Base-by-base conservation (phyloP, 2,329 filamentous ascomycete genomes). In the Cladophialophora yegresii region DNA sequence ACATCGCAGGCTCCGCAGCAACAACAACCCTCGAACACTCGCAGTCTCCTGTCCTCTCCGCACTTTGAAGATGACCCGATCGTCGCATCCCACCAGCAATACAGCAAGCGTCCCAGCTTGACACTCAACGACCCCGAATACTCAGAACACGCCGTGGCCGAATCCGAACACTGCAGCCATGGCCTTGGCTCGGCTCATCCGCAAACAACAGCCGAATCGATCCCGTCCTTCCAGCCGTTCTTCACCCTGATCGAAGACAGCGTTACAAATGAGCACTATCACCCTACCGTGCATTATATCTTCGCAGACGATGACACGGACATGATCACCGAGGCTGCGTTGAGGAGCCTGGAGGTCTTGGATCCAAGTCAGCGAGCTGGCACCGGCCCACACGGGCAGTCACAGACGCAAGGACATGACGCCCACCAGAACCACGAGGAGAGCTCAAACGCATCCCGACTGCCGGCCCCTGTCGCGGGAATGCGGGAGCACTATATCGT, bases 241-340 rank as follows among this genome's bases (percentile, higher is more conserved):
- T 97, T 96, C 80, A 89, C 91, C 0, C 82, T 97, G 49, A 83
- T 98, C 69, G 87, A 91, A 73, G 92, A 96, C 76, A 79, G 84
- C 10, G 84, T 86, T n/a, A 88, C 85, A 8, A 84, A 86, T 71
- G 85, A 90, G 53, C 90, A 91, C 67, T 84, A 91, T 72, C 93
- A 98, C 75, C 95, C 93, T 1, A 87, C 86, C 59, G 87, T 96
- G 1, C 92, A 93, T 79, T 98, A 98, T 79, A 85, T 98, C 73
- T 98, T 99, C 80, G 86, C 86, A 71, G 93, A 98, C 76, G 95
- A 98, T 77, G 92, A 97, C 73, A 85, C 87, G 1, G 89, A 93
- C 54, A 80, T 90, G 51, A 81, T 96, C 43, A 89, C 89, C 1
- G 83, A 86, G 43, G 87, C 89, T 1, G 83, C 84, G 4, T 76